These are phyloP conservation scores for Mortierella sp. DNA, from an alignment of 371 early-diverging fungal genomes.

Conservation along the genomic window DNA sequence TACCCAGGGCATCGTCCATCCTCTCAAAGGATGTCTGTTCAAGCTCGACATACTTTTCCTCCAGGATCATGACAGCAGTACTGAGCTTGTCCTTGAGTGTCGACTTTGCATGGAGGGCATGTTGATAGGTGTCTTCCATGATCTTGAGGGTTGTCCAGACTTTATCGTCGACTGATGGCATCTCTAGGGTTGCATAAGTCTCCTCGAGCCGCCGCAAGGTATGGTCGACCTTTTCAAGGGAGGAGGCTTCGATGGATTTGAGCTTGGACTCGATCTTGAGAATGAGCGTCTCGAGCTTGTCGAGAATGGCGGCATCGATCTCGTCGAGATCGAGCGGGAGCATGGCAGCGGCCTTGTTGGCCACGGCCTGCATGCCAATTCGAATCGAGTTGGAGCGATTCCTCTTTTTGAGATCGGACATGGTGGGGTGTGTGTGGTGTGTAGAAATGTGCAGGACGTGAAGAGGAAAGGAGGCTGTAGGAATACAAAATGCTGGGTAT, in stretches of 20 bases:
- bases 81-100: constrained; percentile 49
- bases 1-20: constrained; percentile 49
- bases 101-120: constrained; percentile 50
- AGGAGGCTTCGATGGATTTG: constrained; percentile 45
- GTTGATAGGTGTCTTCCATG: constrained; percentile 50
- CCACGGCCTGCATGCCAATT: constrained; percentile 43
- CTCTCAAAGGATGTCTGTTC: constrained; percentile 52
- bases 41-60: constrained; percentile 52
- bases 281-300: constrained; percentile 40
- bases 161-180: constrained; percentile 53
- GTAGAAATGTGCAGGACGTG: background rate
- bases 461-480: background rate
- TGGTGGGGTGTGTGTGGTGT: constrained; percentile 1
- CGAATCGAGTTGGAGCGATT: constrained; percentile 44
- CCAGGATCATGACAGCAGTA: constrained; percentile 47
- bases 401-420: constrained; percentile 50
- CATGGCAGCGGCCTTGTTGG: constrained; percentile 47
- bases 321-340: constrained; percentile 49
- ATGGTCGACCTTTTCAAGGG: constrained; percentile 51
- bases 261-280: constrained; percentile 50
- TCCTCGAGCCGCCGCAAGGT: constrained; percentile 50
- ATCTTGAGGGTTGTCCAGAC: constrained; percentile 47
- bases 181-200: constrained; percentile 51
- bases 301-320: constrained; percentile 49
- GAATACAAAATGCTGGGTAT: background rate